Evolutionary conservation across 2,329 filamentous ascomycete species (phyloP).

Genomic region (Alternaria sp.): DNA sequence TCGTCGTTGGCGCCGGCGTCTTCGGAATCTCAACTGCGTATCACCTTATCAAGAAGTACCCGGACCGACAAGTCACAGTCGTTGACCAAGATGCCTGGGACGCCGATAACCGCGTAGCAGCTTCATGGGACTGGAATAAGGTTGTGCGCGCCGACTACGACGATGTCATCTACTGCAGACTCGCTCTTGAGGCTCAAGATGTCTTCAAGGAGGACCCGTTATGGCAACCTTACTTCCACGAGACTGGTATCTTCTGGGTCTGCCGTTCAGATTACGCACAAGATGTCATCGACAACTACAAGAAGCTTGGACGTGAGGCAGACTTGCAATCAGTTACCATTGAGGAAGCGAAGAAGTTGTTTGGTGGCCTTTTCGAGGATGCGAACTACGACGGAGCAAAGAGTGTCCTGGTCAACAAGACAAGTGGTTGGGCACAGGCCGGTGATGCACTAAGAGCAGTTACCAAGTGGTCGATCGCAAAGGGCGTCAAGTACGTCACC

Average conservation of each 20-base stretch:
- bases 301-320: constrained; percentile 57
- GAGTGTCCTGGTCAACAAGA: constrained; percentile 68
- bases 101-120: constrained; percentile 57
- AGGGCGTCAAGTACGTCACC: constrained; percentile 67
- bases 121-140: constrained; percentile 78
- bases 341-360: constrained; percentile 64
- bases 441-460: constrained; percentile 65
- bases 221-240: constrained; percentile 62
- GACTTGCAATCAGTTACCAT: constrained; percentile 56
- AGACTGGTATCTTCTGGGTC: constrained; percentile 60
- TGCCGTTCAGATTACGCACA: constrained; percentile 55
- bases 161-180: constrained; percentile 68
- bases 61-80: constrained; percentile 51
- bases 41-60: constrained; percentile 53
- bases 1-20: constrained; percentile 49
- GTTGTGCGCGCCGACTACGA: constrained; percentile 75
- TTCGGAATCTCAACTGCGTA: constrained; percentile 52
- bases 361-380: constrained; percentile 66
- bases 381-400: constrained; percentile 68
- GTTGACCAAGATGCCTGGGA: constrained; percentile 49
- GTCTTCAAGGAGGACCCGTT: constrained; percentile 67
- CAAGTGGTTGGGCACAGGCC: constrained; percentile 70
- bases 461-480: constrained; percentile 60
- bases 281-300: constrained; percentile 60
- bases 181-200: constrained; percentile 72